These are phyloP conservation scores for Combretum micranthum DNA, from an alignment of 345 rosid species.

Conservation along the genomic window DNA sequence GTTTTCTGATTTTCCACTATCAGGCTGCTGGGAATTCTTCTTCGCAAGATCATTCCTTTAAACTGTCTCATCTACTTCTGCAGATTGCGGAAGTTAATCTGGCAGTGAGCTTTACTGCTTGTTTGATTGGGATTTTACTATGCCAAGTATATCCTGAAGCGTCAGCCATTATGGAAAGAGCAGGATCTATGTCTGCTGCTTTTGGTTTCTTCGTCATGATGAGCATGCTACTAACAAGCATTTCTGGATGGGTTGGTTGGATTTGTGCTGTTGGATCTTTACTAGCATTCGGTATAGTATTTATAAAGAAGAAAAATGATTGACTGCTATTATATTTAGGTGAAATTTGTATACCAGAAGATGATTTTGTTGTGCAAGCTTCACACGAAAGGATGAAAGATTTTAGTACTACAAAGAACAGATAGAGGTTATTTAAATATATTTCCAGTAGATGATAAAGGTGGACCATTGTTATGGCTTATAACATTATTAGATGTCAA, in stretches of 20 bases:
- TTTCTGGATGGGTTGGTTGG: not conserved
- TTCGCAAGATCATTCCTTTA: not conserved
- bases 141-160: not conserved
- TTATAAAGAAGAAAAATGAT: not conserved
- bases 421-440: too few species aligned
- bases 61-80: conserved; percentile 10
- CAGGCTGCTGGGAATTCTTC: not conserved
- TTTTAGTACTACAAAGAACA: too few species aligned
- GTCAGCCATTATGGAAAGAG: conserved; percentile 2
- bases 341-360: not conserved
- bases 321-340: not conserved
- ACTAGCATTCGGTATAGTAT: not conserved
- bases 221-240: conserved; percentile 2
- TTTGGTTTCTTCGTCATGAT: conserved; percentile 8
- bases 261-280: conserved; percentile 8
- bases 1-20: conserved; percentile 10
- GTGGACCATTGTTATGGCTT: too few species aligned
- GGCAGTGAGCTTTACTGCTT: conserved; percentile 5
- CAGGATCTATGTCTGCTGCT: conserved; percentile 4
- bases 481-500: too few species aligned
- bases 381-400: too few species aligned
- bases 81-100: conserved; percentile 1
- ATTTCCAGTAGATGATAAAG: too few species aligned
- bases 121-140: conserved; percentile 5
- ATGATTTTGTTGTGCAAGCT: not conserved